Evolutionary conservation across 768 basidiomycete genomes (phyloP).

Genomic region (Psilocybe azurescens): DNA sequence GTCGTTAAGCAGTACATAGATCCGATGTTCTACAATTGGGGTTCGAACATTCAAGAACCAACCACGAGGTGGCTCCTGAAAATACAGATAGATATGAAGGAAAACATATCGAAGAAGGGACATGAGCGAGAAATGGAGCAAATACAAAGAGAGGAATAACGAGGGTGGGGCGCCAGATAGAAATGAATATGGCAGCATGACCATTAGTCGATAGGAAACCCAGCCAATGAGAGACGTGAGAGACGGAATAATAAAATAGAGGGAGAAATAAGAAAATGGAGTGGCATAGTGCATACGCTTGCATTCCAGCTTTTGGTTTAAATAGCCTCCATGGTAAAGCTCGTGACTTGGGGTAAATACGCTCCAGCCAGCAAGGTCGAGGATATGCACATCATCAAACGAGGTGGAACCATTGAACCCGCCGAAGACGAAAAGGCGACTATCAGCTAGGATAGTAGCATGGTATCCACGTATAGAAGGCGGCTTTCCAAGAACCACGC

Average conservation of each 20-base stretch:
- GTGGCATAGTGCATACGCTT: background rate
- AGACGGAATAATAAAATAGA: background rate
- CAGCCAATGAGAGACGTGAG: background rate
- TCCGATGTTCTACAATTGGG: background rate
- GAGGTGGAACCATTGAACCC: conserved; percentile 86
- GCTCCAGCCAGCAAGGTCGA: conserved; percentile 90
- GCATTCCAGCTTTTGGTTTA: background rate
- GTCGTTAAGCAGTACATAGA: background rate
- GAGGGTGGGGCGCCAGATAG: too few relatives aligned
- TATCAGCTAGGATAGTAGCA: conserved; percentile 80
- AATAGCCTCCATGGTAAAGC: conserved; percentile 60
- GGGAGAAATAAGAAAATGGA: background rate
- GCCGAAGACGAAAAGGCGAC: conserved; percentile 84
- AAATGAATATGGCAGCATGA: too few relatives aligned
- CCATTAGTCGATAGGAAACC: background rate
- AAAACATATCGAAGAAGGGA: background rate
- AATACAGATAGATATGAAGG: background rate
- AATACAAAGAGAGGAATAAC: background rate
- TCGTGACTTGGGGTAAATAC: conserved; percentile 89
- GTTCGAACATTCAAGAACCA: background rate
- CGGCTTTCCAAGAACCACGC: conserved; percentile 66
- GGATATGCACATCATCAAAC: conserved; percentile 83
- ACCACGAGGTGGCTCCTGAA: background rate
- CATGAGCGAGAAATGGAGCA: background rate
- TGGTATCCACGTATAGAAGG: conserved; percentile 88